Evolutionary conservation across 768 basidiomycete species (phyloP).

Genomic region (Chiua virens): DNA sequence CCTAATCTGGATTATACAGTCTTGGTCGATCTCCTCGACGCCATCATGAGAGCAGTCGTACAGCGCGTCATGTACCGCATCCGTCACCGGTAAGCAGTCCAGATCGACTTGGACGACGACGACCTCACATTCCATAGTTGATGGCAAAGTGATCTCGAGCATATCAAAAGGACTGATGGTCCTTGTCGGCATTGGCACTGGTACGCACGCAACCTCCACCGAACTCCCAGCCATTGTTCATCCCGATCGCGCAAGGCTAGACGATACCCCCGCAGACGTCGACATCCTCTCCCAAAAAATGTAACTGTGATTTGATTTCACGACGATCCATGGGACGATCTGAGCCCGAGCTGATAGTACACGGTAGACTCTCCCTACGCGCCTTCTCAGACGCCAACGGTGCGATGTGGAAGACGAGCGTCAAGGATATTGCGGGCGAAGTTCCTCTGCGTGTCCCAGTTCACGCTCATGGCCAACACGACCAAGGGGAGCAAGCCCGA

Average conservation of each 20-base stretch:
- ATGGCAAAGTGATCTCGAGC: constrained; percentile 72
- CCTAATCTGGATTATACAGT: not conserved
- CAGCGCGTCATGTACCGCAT: constrained; percentile 83
- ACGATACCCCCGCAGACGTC: constrained; percentile 79
- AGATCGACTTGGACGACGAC: not conserved
- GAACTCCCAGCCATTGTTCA: not conserved
- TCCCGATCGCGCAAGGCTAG: constrained; percentile 42
- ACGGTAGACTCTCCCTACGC: constrained; percentile 62
- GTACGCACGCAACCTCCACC: constrained; percentile 38
- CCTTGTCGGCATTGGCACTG: constrained; percentile 83
- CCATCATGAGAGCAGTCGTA: constrained; percentile 54
- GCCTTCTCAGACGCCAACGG: constrained; percentile 65
- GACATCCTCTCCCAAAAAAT: constrained; percentile 80
- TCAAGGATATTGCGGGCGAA: constrained; percentile 88
- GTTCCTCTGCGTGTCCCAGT: constrained; percentile 94
- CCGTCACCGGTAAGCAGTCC: constrained; percentile 65
- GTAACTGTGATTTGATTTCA: constrained; percentile 37
- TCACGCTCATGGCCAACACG: constrained; percentile 86
- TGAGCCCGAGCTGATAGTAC: constrained; percentile 3
- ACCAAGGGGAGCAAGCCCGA: constrained; percentile 89
- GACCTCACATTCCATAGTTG: constrained; percentile 50
- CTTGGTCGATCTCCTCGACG: no score
- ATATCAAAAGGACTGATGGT: constrained; percentile 89
- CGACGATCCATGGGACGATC: not conserved
- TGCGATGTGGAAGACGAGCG: constrained; percentile 83